These are phyloP conservation scores for Gossypium trilobum DNA, from an alignment of 441 rosid genomes.

Conservation along the genomic window DNA sequence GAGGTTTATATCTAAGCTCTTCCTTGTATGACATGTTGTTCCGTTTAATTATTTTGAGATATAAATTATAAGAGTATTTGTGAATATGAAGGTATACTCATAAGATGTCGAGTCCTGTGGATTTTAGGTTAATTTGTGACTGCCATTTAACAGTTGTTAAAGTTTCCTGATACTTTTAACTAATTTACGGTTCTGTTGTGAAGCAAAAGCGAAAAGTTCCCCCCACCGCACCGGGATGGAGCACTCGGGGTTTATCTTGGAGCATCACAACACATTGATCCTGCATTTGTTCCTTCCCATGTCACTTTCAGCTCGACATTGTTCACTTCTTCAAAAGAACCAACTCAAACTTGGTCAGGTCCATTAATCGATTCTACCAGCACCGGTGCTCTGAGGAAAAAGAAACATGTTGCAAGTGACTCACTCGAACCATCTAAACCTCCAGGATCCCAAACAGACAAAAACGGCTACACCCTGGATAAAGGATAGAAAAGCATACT, in stretches of 20 bases:
- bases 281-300: constrained; percentile 48
- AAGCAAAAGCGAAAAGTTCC: constrained; percentile 88
- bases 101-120: too few species aligned
- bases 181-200: neutral
- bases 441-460: constrained; percentile 29
- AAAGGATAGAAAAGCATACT: constrained; percentile 51
- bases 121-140: too few species aligned
- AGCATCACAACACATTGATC: constrained; percentile 65
- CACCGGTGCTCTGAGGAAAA: constrained; percentile 34
- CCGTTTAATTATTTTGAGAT: too few species aligned
- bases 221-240: constrained; percentile 91
- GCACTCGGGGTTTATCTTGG: constrained; percentile 71
- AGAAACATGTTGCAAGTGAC: constrained; percentile 33
- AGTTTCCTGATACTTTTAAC: neutral
- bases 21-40: too few species aligned
- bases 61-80: too few species aligned
- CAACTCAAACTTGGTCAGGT: constrained; percentile 76
- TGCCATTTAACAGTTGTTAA: neutral
- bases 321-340: constrained; percentile 56
- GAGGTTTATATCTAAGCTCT: too few species aligned
- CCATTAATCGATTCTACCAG: neutral
- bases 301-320: constrained; percentile 64
- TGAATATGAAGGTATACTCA: too few species aligned
- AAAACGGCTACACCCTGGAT: constrained; percentile 29
- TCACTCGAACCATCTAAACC: constrained; percentile 21